Conservation (phyloP, 345 rosid species). For the Abelmoschus esculentus region DNA sequence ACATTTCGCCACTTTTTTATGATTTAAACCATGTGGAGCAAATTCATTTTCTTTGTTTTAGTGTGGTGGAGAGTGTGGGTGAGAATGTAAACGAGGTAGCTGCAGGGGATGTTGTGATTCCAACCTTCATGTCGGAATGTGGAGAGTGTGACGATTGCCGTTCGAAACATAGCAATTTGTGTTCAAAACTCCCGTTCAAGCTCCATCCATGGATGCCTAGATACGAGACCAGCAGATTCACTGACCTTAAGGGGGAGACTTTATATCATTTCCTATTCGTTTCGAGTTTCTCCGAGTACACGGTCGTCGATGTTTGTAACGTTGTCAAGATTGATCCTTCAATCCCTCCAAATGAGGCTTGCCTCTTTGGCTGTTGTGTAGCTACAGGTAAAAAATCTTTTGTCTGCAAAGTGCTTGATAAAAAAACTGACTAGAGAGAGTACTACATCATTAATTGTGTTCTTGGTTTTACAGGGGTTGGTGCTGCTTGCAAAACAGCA, state of each 20-base stretch:
- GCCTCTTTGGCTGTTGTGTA: slow-evolving; percentile 84
- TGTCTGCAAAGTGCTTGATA: not conserved
- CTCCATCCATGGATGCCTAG: slow-evolving; percentile 78
- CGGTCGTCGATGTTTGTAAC: slow-evolving; percentile 65
- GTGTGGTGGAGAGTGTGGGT: slow-evolving; percentile 84
- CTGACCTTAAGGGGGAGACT: slow-evolving; percentile 56
- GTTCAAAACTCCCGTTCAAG: slow-evolving; percentile 59
- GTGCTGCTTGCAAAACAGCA: slow-evolving; percentile 83
- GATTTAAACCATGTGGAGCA: not conserved
- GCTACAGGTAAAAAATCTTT: slow-evolving; percentile 51
- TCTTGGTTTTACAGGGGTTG: slow-evolving; percentile 46
- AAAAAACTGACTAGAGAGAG: not conserved
- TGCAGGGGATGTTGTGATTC: slow-evolving; percentile 66
- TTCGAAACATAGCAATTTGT: slow-evolving; percentile 68
- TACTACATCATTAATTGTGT: not conserved
- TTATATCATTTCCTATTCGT: slow-evolving; percentile 63
- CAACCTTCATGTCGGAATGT: slow-evolving; percentile 66
- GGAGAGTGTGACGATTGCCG: slow-evolving; percentile 61
- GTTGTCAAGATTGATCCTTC: slow-evolving; percentile 55
- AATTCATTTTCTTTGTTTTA: slow-evolving; percentile 17
- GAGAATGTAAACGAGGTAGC: slow-evolving; percentile 49
- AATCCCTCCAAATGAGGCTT: slow-evolving; percentile 62
- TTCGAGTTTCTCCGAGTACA: slow-evolving; percentile 72
- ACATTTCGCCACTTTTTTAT: not conserved
- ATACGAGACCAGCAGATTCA: slow-evolving; percentile 66